Evolutionary conservation across 2,329 filamentous ascomycete genomes (phyloP).

Genomic region (Fusarium sp.): DNA sequence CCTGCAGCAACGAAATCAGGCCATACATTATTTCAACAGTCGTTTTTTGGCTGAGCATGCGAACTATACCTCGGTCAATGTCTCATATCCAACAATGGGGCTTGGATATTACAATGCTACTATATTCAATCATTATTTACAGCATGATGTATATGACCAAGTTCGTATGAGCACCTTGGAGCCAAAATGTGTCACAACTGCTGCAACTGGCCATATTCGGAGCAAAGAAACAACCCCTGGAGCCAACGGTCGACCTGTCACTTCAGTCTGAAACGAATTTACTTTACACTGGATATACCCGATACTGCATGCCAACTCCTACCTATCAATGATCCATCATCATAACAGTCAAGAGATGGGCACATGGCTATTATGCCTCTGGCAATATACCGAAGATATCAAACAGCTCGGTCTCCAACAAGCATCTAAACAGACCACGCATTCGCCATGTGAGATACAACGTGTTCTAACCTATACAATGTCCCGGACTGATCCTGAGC

Average conservation of each 20-base stretch:
- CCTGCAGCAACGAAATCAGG: not conserved
- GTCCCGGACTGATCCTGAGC: not conserved
- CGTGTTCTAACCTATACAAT: not conserved
- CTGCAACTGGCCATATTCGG: not conserved
- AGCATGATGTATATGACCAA: not conserved
- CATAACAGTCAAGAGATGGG: not conserved
- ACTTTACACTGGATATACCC: not conserved
- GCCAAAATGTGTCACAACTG: too few relatives aligned
- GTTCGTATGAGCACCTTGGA: not conserved
- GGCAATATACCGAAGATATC: not conserved
- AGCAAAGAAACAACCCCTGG: not conserved
- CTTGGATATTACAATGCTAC: not conserved
- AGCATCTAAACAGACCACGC: not conserved
- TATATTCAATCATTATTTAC: not conserved
- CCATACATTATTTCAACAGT: not conserved
- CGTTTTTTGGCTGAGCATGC: not conserved
- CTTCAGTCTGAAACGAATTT: not conserved
- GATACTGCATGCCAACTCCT: not conserved
- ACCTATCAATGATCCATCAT: not conserved
- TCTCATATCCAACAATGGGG: not conserved
- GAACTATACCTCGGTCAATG: not conserved
- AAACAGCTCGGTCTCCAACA: not conserved
- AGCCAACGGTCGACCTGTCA: not conserved
- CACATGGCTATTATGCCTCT: not conserved
- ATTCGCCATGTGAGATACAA: not conserved